Base-by-base conservation (phyloP, 768 basidiomycete genomes). In the Termitomyces sp. region DNA sequence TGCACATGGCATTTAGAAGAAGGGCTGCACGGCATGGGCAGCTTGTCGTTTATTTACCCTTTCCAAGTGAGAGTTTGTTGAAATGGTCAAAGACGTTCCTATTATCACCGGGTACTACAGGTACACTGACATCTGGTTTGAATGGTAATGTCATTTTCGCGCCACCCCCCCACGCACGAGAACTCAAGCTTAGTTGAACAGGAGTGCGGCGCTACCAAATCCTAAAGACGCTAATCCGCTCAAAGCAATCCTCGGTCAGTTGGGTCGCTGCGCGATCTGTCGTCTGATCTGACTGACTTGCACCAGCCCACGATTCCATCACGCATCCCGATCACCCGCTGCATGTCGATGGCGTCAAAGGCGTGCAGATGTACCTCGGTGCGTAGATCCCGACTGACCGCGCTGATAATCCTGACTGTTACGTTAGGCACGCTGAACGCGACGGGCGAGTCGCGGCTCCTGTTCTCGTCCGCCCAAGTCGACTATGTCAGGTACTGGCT, bases 401-500 rank as follows among this genome's bases (percentile, higher is more conserved):
- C n/a, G n/a, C 9, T 13, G 5, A 29, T 3, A 2, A n/a, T 8
- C 20, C 48, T 13, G n/a, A 9, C 29, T 18, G 18, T 22, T 55
- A 5, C 37, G 16, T 37, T 49, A 88, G 88, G 85, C 9, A 90
- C 85, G 0, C 78, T 91, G 54, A 73, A 76, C 9, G 14, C 42
- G 27, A 86, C 79, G 49, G 90, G 88, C 60, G 87, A 92, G 70
- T 79, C 84, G 6, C 83, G 92, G n/a, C 78, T 94, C 27, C 73
- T 93, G 50, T 91, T 90, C 67, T 88, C 92, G 26, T 90, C 87
- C 16, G 84, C 84, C 6, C 92, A 94, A 71, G 80, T 93, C 61
- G 91, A 94, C 68, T 94, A 92, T 69, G 69, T 89, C 20, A 78
- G 90, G 52, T 92, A 93, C 69, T 94, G 88, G 87, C 78, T 94